phyloP scores from a whole-genome alignment of 257 asterid genomes.

The Salvia miltiorrhiza region DNA sequence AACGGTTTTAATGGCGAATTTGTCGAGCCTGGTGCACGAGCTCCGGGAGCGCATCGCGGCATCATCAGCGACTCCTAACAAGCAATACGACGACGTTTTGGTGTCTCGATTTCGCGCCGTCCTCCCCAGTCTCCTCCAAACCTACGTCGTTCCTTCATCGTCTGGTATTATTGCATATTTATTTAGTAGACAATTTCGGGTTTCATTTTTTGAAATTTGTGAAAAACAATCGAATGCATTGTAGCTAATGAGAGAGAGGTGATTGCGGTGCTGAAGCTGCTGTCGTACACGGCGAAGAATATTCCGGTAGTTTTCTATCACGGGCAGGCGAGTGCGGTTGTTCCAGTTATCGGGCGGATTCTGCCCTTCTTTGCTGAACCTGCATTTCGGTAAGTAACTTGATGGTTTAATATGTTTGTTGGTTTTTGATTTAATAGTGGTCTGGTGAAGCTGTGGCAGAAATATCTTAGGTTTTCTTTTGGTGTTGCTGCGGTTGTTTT shows the following conservation, averaged over 20 bases:
- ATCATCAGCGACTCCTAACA: slow-evolving; percentile 62
- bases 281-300: slow-evolving; percentile 69
- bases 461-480: neutral
- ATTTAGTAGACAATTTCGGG: neutral
- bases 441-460: neutral
- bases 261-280: slow-evolving; percentile 62
- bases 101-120: slow-evolving; percentile 84
- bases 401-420: neutral
- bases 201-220: neutral
- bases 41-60: slow-evolving; percentile 85
- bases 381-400: slow-evolving; percentile 48
- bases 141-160: slow-evolving; percentile 67
- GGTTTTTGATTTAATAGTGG: neutral
- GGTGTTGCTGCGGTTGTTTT: neutral
- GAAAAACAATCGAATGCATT: neutral
- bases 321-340: slow-evolving; percentile 68
- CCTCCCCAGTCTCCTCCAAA: slow-evolving; percentile 71
- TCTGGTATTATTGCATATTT: slow-evolving; percentile 34
- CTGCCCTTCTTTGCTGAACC: slow-evolving; percentile 73
- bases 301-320: slow-evolving; percentile 79
- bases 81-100: slow-evolving; percentile 66
- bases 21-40: slow-evolving; percentile 79
- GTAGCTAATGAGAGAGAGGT: slow-evolving; percentile 82
- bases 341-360: slow-evolving; percentile 74
- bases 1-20: slow-evolving; percentile 55